phyloP scores from a whole-genome alignment of 169 alveolate genomes.

The Cyclospora cayetanensis region DNA sequence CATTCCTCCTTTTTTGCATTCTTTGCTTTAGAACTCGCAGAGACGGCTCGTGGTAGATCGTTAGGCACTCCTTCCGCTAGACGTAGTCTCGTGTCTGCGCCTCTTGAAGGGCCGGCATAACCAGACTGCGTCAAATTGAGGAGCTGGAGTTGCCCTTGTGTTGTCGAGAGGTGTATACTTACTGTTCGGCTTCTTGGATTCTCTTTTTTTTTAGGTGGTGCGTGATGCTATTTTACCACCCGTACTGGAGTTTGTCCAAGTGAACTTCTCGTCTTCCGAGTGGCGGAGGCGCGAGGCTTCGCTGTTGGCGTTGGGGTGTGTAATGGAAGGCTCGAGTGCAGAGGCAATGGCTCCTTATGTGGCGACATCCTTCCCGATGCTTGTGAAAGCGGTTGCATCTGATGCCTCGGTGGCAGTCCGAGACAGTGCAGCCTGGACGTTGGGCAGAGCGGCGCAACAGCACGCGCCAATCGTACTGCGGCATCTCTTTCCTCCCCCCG shows the following conservation, averaged over 20 bases:
- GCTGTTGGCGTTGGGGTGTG: slow-evolving; percentile 90
- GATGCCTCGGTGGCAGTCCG: slow-evolving; percentile 92
- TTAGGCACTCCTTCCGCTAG: background rate
- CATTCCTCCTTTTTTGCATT: background rate
- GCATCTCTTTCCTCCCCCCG: slow-evolving; percentile 77
- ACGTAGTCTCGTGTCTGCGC: background rate
- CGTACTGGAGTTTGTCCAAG: slow-evolving; percentile 87
- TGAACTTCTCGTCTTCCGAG: slow-evolving; percentile 85
- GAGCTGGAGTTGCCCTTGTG: background rate
- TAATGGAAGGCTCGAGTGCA: slow-evolving; percentile 93
- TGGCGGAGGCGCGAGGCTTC: slow-evolving; percentile 95
- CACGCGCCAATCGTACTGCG: slow-evolving; percentile 86
- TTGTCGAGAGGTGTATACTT: background rate
- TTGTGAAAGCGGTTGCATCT: slow-evolving; percentile 84
- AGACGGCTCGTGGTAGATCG: background rate
- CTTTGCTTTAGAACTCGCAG: background rate
- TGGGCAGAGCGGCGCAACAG: slow-evolving; percentile 90
- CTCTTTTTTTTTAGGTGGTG: slow-evolving; percentile 88
- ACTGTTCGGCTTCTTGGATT: too few relatives aligned
- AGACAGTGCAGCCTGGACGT: slow-evolving; percentile 95
- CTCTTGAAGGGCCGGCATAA: background rate
- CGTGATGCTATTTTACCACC: slow-evolving; percentile 89
- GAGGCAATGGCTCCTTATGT: slow-evolving; percentile 88
- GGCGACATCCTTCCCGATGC: slow-evolving; percentile 85
- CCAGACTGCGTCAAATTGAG: background rate